Evolutionary conservation across 805 yeast species (phyloP), one percentile per base, ranked within the genome.

Genomic region (Lipomyces chichibuensis): DNA sequence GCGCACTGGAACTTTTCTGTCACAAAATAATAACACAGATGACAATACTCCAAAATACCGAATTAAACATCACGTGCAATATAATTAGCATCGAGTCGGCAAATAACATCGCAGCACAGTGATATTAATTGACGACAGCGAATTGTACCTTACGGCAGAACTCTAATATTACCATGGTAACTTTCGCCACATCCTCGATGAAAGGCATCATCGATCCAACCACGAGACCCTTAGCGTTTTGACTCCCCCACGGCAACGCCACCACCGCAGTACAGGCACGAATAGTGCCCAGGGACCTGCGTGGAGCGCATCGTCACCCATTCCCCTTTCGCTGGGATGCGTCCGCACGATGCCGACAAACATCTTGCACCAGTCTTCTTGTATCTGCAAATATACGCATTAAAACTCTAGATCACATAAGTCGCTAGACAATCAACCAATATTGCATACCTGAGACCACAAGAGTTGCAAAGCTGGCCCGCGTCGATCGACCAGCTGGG

Each of bases 381-480:
- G 80, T 91, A 94, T 71, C 99, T 67, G 46, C n/a, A 37, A 37
- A 37, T 8, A 11, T 37, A 32, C 14, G 14, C 9, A 35, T 54
- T 29, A 29, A 25, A 8, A 29, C 29, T 7, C 29, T 23, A 43
- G 55, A 25, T 49, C 23, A 23, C 53, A 6, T 49, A 49, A 49
- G 11, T 49, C 7, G 53, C 27, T 7, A 23, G 33, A 8, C n/a
- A 32, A 11, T n/a, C 20, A n/a, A 58, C n/a, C 52, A 35, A n/a
- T 8, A 8, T 7, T 20, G 33, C 55, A 13, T 49, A 67, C 70
- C 71, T 83, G 74, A 94, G 82, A 0, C 99, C 99, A 79, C 99
- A 94, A 0, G 97, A 91, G 77, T 94, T 94, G 81, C 99, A 94
- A 72, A 94, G 83, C 80, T 93, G 98, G n/a, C 98, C 98, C 69